These are phyloP conservation scores for Penicillium psychrosexuale DNA, from an alignment of 2,329 filamentous ascomycete species.

Conservation along the genomic window DNA sequence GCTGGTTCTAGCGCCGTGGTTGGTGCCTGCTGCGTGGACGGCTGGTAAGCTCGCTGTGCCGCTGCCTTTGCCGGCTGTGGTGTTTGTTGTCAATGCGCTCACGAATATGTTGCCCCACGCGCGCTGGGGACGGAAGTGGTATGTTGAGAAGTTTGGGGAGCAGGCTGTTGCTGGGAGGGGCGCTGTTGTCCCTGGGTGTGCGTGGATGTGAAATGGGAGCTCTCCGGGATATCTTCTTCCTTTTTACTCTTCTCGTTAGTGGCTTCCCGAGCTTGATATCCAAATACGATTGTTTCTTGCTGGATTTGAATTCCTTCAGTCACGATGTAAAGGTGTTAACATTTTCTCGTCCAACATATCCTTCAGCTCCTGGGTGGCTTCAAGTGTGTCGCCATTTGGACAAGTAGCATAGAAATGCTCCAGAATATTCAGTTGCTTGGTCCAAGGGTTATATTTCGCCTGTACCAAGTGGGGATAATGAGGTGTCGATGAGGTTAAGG, in stretches of 20 bases:
- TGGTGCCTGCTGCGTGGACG: slow-evolving; percentile 31
- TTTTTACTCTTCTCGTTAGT: background rate
- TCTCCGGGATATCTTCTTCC: background rate
- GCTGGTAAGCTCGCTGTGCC: slow-evolving; percentile 31
- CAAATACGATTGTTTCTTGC: background rate
- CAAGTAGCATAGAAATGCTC: too few species aligned
- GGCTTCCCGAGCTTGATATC: background rate
- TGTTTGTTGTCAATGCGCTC: slow-evolving; percentile 83
- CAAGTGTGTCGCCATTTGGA: too few species aligned
- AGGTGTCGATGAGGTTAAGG: too few species aligned
- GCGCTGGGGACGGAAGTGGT: slow-evolving; percentile 78
- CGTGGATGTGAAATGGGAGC: slow-evolving; percentile 30
- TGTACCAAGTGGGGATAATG: too few species aligned
- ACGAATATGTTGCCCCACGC: slow-evolving; percentile 87
- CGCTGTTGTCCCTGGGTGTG: slow-evolving; percentile 64
- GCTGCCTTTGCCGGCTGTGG: slow-evolving; percentile 69
- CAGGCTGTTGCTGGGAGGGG: slow-evolving; percentile 73
- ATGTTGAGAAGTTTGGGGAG: slow-evolving; percentile 79
- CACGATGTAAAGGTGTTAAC: too few species aligned
- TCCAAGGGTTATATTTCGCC: too few species aligned
- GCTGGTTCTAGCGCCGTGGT: slow-evolving; percentile 37
- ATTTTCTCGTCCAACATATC: too few species aligned
- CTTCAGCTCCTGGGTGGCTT: too few species aligned
- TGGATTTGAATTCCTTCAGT: too few species aligned
- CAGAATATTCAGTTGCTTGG: too few species aligned